Evolutionary conservation across 2,329 filamentous ascomycete genomes (phyloP), one percentile per base, ranked within the genome.

Genomic region (Hypoxylon sp.): DNA sequence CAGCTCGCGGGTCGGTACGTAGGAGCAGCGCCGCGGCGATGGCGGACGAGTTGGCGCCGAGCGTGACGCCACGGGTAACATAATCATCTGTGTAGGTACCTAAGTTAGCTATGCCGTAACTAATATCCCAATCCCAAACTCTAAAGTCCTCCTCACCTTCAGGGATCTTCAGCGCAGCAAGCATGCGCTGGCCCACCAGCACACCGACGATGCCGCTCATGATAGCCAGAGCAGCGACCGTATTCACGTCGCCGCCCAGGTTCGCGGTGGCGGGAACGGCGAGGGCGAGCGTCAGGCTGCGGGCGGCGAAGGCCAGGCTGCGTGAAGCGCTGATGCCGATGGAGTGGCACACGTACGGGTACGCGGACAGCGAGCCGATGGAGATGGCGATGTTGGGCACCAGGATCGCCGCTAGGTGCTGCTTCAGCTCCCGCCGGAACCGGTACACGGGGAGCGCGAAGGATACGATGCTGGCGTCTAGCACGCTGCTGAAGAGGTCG

Each of bases 391-490:
- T 74, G 69, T 84, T 88, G 1, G 88, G 87, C 1, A 86, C 75
- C 3, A 86, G 78, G 62, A 90, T 88, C 44, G 84, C 82, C 44
- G 83, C 72, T 72, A 88, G 87, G 75, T 88, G 86, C 15, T 79
- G 76, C 21, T 80, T 79, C 13, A 90, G 81, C 78, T 89, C 87
- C 42, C 83, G 80, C 2, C 87, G 84, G 77, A 89, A 89, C 62
- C 85, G 84, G 75, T 86, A 89, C 86, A 89, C 89, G 0, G 88
- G 87, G 17, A 90, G 77, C 1, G 87, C 87, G 2, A 90, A 82
- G 1, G 86, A 82, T 0, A 89, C 85, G 69, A 90, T 89, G 67
- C 82, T 83, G 6, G 86, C 87, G 72, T 90, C 87, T 1, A 90
- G 82, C 5, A 85, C 76, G 46, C 83, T 86, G 68, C 81, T 78